These are phyloP conservation scores for Hypericum perforatum DNA, from an alignment of 345 rosid species.

Conservation along the genomic window DNA sequence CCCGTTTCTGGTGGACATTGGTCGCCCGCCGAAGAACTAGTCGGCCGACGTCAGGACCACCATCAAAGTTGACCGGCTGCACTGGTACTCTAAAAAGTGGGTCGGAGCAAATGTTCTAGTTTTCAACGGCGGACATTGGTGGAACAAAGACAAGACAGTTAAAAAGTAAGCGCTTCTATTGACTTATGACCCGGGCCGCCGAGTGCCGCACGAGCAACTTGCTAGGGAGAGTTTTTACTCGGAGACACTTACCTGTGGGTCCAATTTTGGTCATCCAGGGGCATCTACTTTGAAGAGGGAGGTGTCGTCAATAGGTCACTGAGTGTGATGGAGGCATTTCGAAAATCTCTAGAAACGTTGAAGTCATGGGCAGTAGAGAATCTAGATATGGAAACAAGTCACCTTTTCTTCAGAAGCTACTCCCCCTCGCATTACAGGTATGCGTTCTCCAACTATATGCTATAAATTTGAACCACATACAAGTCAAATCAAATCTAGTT, in stretches of 20 bases:
- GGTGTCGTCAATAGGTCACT: conserved; percentile 50
- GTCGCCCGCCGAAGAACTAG: conserved; percentile 47
- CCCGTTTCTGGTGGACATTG: conserved; percentile 54
- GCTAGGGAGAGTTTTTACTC: background rate
- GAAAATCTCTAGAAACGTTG: conserved; percentile 54
- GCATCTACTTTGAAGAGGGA: conserved; percentile 56
- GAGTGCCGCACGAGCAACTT: too few species aligned
- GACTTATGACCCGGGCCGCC: too few species aligned
- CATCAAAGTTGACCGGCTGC: conserved; percentile 50
- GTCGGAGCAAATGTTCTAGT: conserved; percentile 58
- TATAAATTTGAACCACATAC: too few species aligned
- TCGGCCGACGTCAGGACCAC: conserved; percentile 28
- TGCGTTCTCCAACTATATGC: conserved; percentile 2
- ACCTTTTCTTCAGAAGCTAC: conserved; percentile 63
- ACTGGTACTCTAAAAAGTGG: conserved; percentile 61
- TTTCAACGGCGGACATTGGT: conserved; percentile 82
- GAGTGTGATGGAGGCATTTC: conserved; percentile 59
- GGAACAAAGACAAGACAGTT: conserved; percentile 62
- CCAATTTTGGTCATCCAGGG: conserved; percentile 29
- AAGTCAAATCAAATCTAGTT: too few species aligned
- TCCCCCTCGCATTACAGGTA: conserved; percentile 80
- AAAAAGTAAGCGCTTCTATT: conserved; percentile 21
- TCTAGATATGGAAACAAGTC: conserved; percentile 38
- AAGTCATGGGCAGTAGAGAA: conserved; percentile 46
- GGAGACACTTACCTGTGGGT: background rate